These are phyloP conservation scores for Parachaetomium inaequale DNA, from an alignment of 495 filamentous ascomycete genomes.

Conservation along the genomic window DNA sequence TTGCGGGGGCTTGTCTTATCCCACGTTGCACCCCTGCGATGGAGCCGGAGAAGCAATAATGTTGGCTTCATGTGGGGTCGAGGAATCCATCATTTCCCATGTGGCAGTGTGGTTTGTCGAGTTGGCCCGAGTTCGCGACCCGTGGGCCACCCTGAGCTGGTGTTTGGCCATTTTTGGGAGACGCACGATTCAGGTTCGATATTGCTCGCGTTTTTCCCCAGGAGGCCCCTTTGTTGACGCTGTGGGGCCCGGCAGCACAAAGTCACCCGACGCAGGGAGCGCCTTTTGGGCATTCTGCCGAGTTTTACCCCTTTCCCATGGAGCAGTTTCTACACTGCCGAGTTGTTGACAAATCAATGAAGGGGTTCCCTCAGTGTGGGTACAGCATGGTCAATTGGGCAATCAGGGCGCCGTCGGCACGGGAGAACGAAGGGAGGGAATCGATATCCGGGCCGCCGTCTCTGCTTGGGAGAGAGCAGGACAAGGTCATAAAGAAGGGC, in stretches of 20 bases:
- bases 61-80: neutral
- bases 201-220: neutral
- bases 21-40: conserved; percentile 9
- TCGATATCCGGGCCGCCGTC: neutral
- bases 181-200: neutral
- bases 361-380: neutral
- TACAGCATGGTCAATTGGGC: neutral
- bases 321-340: neutral
- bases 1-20: neutral
- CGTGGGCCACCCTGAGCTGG: neutral
- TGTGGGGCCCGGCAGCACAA: neutral
- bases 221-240: too few species aligned
- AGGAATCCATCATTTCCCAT: neutral
- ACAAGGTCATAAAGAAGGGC: neutral
- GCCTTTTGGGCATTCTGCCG: too few species aligned
- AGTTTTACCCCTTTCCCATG: neutral
- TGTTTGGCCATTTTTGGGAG: neutral
- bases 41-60: conserved; percentile 4
- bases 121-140: neutral
- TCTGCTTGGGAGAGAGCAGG: neutral
- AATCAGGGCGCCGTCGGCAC: neutral
- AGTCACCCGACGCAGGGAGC: neutral
- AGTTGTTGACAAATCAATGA: neutral
- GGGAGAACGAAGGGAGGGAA: neutral
- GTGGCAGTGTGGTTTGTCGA: neutral